phyloP scores from a whole-genome alignment of 768 basidiomycete species.

The Rhodotorula paludigena region DNA sequence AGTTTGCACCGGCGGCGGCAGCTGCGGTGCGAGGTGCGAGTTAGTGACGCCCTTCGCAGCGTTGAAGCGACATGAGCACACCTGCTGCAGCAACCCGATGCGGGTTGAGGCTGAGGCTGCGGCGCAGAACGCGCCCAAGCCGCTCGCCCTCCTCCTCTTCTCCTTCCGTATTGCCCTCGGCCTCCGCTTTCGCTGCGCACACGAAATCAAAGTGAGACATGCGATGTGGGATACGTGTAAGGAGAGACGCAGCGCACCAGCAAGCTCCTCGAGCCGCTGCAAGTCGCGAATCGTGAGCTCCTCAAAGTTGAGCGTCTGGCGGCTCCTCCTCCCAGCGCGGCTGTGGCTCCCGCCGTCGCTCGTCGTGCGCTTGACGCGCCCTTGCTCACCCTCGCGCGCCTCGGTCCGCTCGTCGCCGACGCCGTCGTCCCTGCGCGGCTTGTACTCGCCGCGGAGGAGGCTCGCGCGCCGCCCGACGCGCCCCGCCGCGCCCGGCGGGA shows the following conservation, averaged over 20 bases:
- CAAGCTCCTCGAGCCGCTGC: conserved; percentile 87
- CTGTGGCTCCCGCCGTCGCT: conserved; percentile 63
- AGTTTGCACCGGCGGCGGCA: conserved; percentile 20
- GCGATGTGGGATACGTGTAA: neutral
- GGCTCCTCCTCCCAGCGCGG: conserved; percentile 55
- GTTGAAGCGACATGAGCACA: too few species aligned
- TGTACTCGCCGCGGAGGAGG: conserved; percentile 91
- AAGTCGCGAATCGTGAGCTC: conserved; percentile 88
- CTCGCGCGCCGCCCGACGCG: conserved; percentile 46
- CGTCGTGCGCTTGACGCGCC: conserved; percentile 50
- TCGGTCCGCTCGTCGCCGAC: conserved; percentile 60
- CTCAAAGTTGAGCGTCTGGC: conserved; percentile 61
- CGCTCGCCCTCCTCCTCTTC: conserved; percentile 67
- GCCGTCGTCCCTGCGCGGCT: conserved; percentile 70
- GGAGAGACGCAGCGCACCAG: conserved; percentile 13
- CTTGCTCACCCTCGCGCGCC: neutral
- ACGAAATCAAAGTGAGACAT: neutral
- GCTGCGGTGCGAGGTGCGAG: too few species aligned
- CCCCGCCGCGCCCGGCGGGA: neutral
- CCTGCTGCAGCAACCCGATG: conserved; percentile 31
- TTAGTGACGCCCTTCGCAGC: too few species aligned
- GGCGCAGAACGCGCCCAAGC: conserved; percentile 33
- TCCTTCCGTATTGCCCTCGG: conserved; percentile 79
- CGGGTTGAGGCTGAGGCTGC: conserved; percentile 39
- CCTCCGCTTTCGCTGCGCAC: conserved; percentile 60